Evolutionary conservation across 441 rosid genomes (phyloP).

Genomic region (Mallotus repandus): DNA sequence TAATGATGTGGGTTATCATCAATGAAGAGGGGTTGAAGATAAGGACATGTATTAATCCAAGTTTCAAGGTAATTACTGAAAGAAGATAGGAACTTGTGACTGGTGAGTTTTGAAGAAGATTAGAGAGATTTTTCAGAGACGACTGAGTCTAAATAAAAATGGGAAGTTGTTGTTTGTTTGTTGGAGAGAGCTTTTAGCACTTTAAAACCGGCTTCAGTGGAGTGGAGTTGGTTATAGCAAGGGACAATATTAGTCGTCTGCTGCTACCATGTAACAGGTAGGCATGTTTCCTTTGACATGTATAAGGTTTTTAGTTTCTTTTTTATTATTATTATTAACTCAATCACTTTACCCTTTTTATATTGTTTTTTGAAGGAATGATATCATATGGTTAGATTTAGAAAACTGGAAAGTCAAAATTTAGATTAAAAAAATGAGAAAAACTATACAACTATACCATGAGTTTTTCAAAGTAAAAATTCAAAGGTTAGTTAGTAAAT

Average conservation of each 20-base stretch:
- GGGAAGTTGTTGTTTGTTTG: background rate
- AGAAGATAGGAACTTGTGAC: background rate
- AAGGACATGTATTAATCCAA: background rate
- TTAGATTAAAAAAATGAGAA: no score
- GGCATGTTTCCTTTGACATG: slow-evolving; percentile 22
- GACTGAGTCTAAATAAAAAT: slow-evolving; percentile 2
- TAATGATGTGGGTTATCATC: background rate
- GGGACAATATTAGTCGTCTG: background rate
- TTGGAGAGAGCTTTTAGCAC: slow-evolving; percentile 29
- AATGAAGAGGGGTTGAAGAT: background rate
- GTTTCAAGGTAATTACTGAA: slow-evolving; percentile 1
- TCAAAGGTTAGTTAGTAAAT: no score
- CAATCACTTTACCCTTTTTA: no score
- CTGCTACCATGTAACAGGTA: slow-evolving; percentile 17
- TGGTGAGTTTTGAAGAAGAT: background rate
- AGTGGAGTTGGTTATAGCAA: slow-evolving; percentile 9
- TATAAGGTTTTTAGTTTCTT: background rate
- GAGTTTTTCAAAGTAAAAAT: no score
- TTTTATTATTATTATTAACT: no score
- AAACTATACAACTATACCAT: no score
- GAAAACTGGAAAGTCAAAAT: no score
- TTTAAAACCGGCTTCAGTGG: slow-evolving; percentile 8
- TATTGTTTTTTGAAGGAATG: no score
- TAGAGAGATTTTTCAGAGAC: background rate
- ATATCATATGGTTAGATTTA: no score